phyloP scores from a whole-genome alignment of 2,329 filamentous ascomycete species.

The Penicillium occitanis region DNA sequence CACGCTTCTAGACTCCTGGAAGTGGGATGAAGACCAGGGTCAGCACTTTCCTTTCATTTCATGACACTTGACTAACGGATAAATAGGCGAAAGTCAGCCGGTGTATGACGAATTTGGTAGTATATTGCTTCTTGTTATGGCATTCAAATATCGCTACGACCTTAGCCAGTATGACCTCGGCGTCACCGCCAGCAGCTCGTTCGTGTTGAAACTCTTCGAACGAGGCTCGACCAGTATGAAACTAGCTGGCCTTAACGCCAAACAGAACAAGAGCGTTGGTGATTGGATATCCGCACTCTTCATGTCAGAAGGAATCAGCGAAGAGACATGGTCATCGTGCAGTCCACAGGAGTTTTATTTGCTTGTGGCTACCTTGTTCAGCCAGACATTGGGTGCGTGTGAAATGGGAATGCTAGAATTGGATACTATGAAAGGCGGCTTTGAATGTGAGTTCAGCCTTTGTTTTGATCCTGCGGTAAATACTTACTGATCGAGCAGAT shows the following conservation, averaged over 20 bases:
- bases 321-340: constrained; percentile 64
- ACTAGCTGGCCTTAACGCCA: constrained; percentile 53
- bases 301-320: constrained; percentile 62
- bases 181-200: constrained; percentile 51
- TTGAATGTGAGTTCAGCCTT: constrained; percentile 55
- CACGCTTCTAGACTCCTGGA: constrained; percentile 61
- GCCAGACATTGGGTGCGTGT: constrained; percentile 60
- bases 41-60: not conserved
- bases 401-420: constrained; percentile 56
- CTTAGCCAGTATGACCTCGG: constrained; percentile 55
- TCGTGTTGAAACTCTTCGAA: constrained; percentile 56
- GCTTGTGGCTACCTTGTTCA: constrained; percentile 61
- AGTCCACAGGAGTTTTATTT: constrained; percentile 65
- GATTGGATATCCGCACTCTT: constrained; percentile 63
- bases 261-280: constrained; percentile 57
- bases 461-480: not conserved
- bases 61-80: constrained; percentile 23
- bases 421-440: constrained; percentile 60
- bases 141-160: constrained; percentile 59
- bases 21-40: constrained; percentile 64
- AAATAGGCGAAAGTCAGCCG: constrained; percentile 58
- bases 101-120: constrained; percentile 67
- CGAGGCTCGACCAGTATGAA: constrained; percentile 48
- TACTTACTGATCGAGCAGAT: constrained; percentile 41
- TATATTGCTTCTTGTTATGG: constrained; percentile 58